Evolutionary conservation across 306 rosid species (phyloP).

Genomic region (Quillaja saponaria): DNA sequence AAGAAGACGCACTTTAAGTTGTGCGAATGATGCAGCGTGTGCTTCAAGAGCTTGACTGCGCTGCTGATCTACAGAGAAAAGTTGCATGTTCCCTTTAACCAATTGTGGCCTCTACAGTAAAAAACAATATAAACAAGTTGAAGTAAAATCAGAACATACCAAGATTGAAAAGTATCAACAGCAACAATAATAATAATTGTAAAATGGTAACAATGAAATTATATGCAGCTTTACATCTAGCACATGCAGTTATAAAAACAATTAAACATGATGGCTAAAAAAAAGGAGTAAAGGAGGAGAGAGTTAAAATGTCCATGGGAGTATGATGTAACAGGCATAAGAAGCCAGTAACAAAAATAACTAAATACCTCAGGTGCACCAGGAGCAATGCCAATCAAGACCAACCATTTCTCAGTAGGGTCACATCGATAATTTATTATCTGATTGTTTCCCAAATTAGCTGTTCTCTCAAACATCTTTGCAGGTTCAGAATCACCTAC

Average conservation of each 20-base stretch:
- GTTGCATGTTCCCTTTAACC: slow-evolving; percentile 99
- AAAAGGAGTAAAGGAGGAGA: not conserved
- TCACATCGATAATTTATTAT: slow-evolving; percentile 97
- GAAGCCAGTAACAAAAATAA: not conserved
- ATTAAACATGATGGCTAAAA: slow-evolving; percentile 1
- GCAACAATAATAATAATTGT: slow-evolving; percentile 12
- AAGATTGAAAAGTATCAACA: slow-evolving; percentile 8
- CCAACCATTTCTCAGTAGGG: slow-evolving; percentile 98
- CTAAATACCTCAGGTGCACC: slow-evolving; percentile 91
- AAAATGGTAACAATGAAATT: slow-evolving; percentile 4
- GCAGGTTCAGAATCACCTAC: slow-evolving; percentile 95
- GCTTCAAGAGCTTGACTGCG: slow-evolving; percentile 99
- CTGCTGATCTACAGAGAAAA: slow-evolving; percentile 94
- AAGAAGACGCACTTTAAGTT: slow-evolving; percentile 62
- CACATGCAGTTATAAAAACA: slow-evolving; percentile 2
- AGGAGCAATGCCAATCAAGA: slow-evolving; percentile 97
- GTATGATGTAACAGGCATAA: not conserved
- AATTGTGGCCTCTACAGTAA: slow-evolving; percentile 79
- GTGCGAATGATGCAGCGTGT: slow-evolving; percentile 97
- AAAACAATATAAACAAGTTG: slow-evolving; percentile 25
- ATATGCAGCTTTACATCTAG: slow-evolving; percentile 9
- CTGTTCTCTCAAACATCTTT: slow-evolving; percentile 93
- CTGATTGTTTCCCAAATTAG: slow-evolving; percentile 90
- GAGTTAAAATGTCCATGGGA: no score
- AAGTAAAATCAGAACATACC: slow-evolving; percentile 26